Evolutionary conservation across 2,329 filamentous ascomycete genomes (phyloP).

Genomic region (Aspergillus ruber): DNA sequence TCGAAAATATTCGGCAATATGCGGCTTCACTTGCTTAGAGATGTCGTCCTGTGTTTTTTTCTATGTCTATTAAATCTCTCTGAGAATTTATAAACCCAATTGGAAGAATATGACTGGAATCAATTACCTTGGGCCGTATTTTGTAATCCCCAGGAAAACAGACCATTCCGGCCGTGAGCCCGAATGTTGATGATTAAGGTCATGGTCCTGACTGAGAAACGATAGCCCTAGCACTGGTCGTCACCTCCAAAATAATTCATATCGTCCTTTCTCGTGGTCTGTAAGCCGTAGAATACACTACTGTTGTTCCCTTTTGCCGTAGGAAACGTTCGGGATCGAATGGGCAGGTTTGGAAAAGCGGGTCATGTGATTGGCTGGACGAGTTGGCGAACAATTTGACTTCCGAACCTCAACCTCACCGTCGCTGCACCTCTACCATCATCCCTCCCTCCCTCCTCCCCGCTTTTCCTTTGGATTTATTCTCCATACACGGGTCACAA

Average conservation of each 20-base stretch:
- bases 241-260: background rate
- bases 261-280: background rate
- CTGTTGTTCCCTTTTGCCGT: background rate
- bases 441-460: conserved; percentile 47
- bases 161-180: too few species aligned
- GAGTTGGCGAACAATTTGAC: conserved; percentile 40
- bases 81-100: too few species aligned
- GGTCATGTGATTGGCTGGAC: conserved; percentile 40
- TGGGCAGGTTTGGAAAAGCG: conserved; percentile 33
- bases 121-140: background rate
- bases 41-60: too few species aligned
- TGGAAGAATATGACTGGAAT: background rate
- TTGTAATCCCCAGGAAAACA: too few species aligned
- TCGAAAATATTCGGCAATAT: conserved; percentile 36
- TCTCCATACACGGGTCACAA: conserved; percentile 42
- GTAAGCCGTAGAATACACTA: background rate
- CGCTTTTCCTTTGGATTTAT: conserved; percentile 40
- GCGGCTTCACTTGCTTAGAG: conserved; percentile 21
- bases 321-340: conserved; percentile 31
- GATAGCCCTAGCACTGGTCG: too few species aligned
- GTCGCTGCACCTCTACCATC: conserved; percentile 19
- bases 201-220: too few species aligned
- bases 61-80: too few species aligned
- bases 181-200: too few species aligned
- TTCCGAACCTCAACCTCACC: conserved; percentile 38